Evolutionary conservation across 495 filamentous ascomycete genomes (phyloP), one percentile per base, ranked within the genome.

Genomic region (Aspergillus olivimuriae): DNA sequence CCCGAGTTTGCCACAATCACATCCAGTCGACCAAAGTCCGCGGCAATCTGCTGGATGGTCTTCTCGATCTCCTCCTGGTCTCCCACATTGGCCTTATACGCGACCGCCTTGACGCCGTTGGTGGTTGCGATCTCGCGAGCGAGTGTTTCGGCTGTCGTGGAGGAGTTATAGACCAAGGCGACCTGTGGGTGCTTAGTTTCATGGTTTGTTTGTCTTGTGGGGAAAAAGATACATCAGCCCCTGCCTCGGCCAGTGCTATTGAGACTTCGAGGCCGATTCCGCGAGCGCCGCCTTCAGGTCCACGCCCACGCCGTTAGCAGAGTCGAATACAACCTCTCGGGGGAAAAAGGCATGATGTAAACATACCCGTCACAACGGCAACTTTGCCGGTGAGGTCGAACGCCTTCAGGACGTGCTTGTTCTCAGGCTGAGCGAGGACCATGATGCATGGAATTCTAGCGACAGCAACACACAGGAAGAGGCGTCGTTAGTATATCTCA

Each of bases 181-280:
- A 71, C 77, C 80, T 86, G 42, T 23, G 16, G 15, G 23, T 10
- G 19, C 11, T 15, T 20, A 14, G n/a, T 23, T 37, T 39, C 9
- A 17, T 32, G 18, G 6, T 8, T 19, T 0, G 21, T 45, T 3
- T 31, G 4, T 16, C 19, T 6, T 23, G 10, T 3, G 32, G 8
- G 19, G 12, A 1, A 20, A 15, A 41, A 41, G 4, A 20, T 12
- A 66, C 65, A 55, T 91, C 80, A 12, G 87, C 86, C 14, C 87
- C 88, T 14, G 85, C 81, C 60, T 94, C 88, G 4, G 87, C 87
- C 10, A 83, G 56, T 4, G 69, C 84, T 38, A 81, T 72, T 11
- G 83, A 83, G 11, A 91, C 76, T 20, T 81, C 81, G 2, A 86
- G 71, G 2, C 88, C 88, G 52, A 94, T 94, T 23, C 87, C 87